A percentile compares a stretch with the other conserved stretches of the same genome.
Conservation (phyloP, 1,284 basidiomycete species). For the Limonomyces culmigenus region DNA sequence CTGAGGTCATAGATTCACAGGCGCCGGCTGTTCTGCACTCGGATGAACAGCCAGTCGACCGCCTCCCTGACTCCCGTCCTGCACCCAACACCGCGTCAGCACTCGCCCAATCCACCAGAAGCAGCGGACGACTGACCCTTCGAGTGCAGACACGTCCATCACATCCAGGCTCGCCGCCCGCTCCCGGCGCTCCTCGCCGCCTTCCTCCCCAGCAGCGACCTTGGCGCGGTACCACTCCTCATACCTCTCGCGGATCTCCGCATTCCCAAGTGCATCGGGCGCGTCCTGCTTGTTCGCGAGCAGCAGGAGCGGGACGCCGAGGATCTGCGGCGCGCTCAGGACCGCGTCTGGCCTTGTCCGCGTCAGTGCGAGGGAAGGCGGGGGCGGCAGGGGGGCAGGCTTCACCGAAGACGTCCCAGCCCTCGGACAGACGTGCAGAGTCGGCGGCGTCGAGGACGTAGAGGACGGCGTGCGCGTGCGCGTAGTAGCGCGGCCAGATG, state of each 20-base stretch:
- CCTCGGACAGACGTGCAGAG: slow-evolving; percentile 70
- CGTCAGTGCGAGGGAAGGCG: slow-evolving; percentile 1
- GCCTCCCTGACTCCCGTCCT: slow-evolving; percentile 83
- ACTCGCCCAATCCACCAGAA: not conserved
- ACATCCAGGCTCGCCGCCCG: slow-evolving; percentile 79
- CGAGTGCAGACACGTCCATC: slow-evolving; percentile 75
- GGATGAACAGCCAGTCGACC: slow-evolving; percentile 85
- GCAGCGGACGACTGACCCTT: slow-evolving; percentile 46
- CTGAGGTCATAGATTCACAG: too few relatives aligned
- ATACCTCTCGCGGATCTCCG: slow-evolving; percentile 80
- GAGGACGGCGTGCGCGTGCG: slow-evolving; percentile 86
- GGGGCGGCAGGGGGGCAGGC: slow-evolving; percentile 5
- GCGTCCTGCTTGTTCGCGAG: slow-evolving; percentile 90
- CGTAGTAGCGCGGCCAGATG: slow-evolving; percentile 89
- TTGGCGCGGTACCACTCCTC: slow-evolving; percentile 71
- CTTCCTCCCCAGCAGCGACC: slow-evolving; percentile 32
- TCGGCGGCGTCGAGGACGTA: slow-evolving; percentile 87
- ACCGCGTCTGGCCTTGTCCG: slow-evolving; percentile 51
- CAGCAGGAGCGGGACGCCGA: slow-evolving; percentile 75
- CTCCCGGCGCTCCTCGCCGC: slow-evolving; percentile 33
- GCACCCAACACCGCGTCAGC: slow-evolving; percentile 4
- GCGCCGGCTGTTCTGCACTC: slow-evolving; percentile 80
- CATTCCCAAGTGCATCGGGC: slow-evolving; percentile 60
- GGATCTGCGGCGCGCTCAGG: slow-evolving; percentile 69
- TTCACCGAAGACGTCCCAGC: slow-evolving; percentile 90